Evolutionary conservation across 1,139 yeast species (phyloP).

Genomic region (Geotrichum bryndzae): DNA sequence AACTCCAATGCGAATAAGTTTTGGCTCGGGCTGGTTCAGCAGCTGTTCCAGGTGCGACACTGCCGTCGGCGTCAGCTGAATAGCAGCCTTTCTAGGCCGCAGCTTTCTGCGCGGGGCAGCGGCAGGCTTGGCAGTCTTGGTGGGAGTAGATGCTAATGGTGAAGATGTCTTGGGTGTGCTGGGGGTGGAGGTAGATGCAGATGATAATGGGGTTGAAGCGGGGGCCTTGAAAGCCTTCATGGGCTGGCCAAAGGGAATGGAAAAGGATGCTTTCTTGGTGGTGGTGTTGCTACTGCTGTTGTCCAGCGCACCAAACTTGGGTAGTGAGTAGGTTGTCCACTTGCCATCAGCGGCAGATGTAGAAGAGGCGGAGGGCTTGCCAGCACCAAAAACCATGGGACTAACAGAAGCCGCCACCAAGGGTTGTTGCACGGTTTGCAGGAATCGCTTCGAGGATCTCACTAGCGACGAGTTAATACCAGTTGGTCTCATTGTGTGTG

Average conservation of each 20-base stretch:
- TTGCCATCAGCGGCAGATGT: constrained; percentile 6
- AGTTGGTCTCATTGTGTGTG: constrained; percentile 17
- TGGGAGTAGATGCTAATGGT: constrained; percentile 35
- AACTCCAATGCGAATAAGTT: constrained; percentile 88
- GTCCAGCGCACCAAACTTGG: constrained; percentile 6
- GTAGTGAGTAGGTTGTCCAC: constrained; percentile 17
- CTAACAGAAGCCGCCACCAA: constrained; percentile 8
- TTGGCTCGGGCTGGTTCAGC: constrained; percentile 75
- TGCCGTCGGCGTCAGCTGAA: constrained; percentile 70
- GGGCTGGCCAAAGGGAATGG: constrained; percentile 4
- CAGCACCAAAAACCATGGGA: constrained; percentile 14
- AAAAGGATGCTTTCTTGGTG: background rate
- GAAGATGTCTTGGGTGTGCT: background rate
- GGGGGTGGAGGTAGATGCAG: background rate
- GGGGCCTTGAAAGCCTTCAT: background rate
- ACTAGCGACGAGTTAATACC: constrained; percentile 7
- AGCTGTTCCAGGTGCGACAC: constrained; percentile 61
- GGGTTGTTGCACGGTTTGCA: constrained; percentile 18
- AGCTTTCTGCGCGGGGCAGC: constrained; percentile 49
- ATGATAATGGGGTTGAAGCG: constrained; percentile 8
- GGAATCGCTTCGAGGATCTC: constrained; percentile 18
- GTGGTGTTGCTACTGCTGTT: background rate
- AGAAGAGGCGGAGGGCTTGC: background rate
- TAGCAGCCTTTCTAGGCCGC: constrained; percentile 83
- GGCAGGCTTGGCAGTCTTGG: constrained; percentile 25